These are phyloP conservation scores for Paspalum notatum DNA, from an alignment of 176 grass and related monocot species.

Conservation along the genomic window DNA sequence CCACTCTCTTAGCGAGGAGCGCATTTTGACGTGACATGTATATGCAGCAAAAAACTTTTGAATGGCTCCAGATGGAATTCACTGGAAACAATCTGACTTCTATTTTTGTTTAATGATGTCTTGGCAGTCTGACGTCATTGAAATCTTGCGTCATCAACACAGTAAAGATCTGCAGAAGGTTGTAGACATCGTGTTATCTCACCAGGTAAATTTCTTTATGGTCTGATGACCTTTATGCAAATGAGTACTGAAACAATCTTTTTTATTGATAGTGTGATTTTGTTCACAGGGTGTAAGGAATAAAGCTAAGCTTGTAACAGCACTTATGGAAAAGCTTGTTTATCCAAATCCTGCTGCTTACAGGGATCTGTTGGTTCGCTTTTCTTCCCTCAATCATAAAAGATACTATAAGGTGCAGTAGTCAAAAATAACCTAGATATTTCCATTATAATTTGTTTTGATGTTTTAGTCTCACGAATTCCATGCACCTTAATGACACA, in stretches of 20 bases:
- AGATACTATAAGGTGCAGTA: conserved; percentile 81
- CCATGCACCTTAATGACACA: conserved; percentile 42
- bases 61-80: background rate
- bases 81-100: background rate
- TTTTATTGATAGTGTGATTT: conserved; percentile 34
- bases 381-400: conserved; percentile 93
- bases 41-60: conserved; percentile 9
- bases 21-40: background rate
- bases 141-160: conserved; percentile 73
- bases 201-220: conserved; percentile 74
- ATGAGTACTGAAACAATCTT: conserved; percentile 31
- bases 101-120: background rate
- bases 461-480: conserved; percentile 41
- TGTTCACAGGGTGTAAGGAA: conserved; percentile 79
- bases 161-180: conserved; percentile 85
- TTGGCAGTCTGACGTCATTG: conserved; percentile 89
- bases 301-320: conserved; percentile 86
- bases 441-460: background rate
- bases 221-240: conserved; percentile 11
- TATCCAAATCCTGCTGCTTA: conserved; percentile 89
- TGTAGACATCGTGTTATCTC: conserved; percentile 91
- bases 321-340: conserved; percentile 90
- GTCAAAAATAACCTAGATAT: conserved; percentile 17
- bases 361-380: conserved; percentile 82
- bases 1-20: background rate